Evolutionary conservation across 768 basidiomycete genomes (phyloP).

Genomic region (Tricholoma sp.): DNA sequence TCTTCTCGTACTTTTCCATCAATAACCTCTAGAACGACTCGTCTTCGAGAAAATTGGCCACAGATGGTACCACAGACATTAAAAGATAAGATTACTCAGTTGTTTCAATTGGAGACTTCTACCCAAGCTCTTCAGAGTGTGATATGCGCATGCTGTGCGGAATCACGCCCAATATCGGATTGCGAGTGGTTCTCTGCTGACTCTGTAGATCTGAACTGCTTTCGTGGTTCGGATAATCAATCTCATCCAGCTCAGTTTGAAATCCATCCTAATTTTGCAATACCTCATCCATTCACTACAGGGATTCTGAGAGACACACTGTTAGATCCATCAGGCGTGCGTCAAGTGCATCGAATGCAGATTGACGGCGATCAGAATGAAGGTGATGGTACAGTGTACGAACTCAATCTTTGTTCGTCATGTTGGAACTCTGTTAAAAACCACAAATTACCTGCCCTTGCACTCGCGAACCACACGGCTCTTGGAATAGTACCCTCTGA

Average conservation of each 20-base stretch:
- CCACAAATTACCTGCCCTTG: conserved; percentile 13
- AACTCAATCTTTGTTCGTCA: not conserved
- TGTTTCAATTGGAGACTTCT: not conserved
- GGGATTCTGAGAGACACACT: not conserved
- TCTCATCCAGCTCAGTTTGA: no score
- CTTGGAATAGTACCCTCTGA: not conserved
- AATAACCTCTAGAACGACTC: no score
- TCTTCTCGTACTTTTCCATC: no score
- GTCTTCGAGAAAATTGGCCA: not conserved
- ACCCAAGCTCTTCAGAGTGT: not conserved
- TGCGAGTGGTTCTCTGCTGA: not conserved
- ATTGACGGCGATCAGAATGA: no score
- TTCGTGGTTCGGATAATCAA: no score
- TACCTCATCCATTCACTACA: not conserved
- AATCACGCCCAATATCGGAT: not conserved
- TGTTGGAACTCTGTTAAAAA: not conserved
- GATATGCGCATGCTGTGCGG: not conserved
- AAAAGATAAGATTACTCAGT: not conserved
- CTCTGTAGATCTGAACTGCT: not conserved
- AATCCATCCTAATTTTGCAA: no score
- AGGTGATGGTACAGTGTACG: not conserved
- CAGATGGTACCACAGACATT: not conserved
- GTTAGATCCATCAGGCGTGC: not conserved
- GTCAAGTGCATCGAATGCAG: no score
- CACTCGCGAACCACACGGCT: not conserved